Conservation (phyloP, 176 grass and related monocot genomes). For the Carex parvula region DNA sequence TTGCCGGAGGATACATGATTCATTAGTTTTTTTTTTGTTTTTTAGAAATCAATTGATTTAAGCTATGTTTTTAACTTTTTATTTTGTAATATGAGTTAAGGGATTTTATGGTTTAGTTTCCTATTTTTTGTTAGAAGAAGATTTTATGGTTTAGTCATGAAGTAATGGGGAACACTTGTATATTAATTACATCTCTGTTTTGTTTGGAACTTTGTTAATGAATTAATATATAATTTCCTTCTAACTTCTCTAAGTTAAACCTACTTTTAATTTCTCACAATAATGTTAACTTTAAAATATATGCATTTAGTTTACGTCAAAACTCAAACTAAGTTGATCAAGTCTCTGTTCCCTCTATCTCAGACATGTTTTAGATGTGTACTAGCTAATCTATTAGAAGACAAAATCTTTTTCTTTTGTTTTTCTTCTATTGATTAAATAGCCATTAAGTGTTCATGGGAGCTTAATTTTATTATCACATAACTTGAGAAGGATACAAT, state of each 20-base stretch:
- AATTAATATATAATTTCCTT: not conserved
- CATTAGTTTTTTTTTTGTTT: slow-evolving; percentile 19
- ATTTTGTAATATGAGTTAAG: not conserved
- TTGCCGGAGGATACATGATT: slow-evolving; percentile 38
- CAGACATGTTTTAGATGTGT: not conserved
- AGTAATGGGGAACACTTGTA: slow-evolving; percentile 19
- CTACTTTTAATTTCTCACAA: not conserved
- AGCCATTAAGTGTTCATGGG: not conserved
- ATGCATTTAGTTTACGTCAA: not conserved
- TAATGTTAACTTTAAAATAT: not conserved
- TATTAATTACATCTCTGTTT: not conserved
- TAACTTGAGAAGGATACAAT: not conserved
- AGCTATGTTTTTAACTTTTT: not conserved
- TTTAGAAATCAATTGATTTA: slow-evolving; percentile 8
- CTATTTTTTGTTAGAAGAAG: not conserved
- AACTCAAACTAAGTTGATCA: not conserved
- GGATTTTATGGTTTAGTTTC: slow-evolving; percentile 1
- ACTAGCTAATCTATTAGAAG: not conserved
- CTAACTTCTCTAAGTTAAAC: not conserved
- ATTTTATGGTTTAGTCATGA: not conserved
- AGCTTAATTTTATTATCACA: not conserved
- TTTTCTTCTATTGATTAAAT: not conserved
- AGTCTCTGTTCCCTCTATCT: not conserved
- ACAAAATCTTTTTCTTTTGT: not conserved
- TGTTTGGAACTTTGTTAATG: not conserved